phyloP scores from a whole-genome alignment of 1,284 basidiomycete genomes.

The Trichosporon asahii region DNA sequence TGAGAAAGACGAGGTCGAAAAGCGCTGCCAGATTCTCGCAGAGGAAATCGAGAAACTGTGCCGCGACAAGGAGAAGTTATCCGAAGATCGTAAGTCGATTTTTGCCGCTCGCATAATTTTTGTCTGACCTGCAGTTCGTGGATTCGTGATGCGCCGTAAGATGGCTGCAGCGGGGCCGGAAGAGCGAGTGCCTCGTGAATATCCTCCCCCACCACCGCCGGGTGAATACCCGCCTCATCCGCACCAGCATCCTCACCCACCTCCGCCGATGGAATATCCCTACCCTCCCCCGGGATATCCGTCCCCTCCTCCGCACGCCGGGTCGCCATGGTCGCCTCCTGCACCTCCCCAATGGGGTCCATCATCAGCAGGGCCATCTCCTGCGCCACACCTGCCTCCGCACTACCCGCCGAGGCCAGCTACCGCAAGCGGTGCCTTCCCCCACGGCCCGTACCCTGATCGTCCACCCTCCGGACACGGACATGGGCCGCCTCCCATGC shows the following conservation, averaged over 20 bases:
- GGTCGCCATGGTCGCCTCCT: conserved; percentile 1
- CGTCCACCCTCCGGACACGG: neutral
- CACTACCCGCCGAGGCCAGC: conserved; percentile 1
- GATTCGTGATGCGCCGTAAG: conserved; percentile 8
- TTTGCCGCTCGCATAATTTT: neutral
- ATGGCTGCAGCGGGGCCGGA: conserved; percentile 6
- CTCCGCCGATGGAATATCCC: neutral
- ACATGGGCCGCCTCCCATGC: neutral
- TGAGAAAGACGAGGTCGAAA: conserved; percentile 1
- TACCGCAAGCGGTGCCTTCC: conserved; percentile 2
- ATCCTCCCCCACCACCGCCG: neutral
- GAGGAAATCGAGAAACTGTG: conserved; percentile 4
- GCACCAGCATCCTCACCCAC: neutral
- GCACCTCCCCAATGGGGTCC: conserved; percentile 1
- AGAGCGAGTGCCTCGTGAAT: conserved; percentile 2
- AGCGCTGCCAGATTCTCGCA: neutral
- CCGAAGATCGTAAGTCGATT: neutral
- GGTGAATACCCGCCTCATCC: neutral
- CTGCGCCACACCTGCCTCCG: neutral
- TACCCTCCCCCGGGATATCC: neutral
- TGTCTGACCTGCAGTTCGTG: conserved; percentile 8
- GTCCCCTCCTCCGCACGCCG: conserved; percentile 3
- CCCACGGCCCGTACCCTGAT: neutral
- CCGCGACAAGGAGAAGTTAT: conserved; percentile 2
- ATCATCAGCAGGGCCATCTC: neutral